Evolutionary conservation across 2,329 filamentous ascomycete genomes (phyloP), one percentile per base, ranked within the genome.

Genomic region (Thelonectria discophora): DNA sequence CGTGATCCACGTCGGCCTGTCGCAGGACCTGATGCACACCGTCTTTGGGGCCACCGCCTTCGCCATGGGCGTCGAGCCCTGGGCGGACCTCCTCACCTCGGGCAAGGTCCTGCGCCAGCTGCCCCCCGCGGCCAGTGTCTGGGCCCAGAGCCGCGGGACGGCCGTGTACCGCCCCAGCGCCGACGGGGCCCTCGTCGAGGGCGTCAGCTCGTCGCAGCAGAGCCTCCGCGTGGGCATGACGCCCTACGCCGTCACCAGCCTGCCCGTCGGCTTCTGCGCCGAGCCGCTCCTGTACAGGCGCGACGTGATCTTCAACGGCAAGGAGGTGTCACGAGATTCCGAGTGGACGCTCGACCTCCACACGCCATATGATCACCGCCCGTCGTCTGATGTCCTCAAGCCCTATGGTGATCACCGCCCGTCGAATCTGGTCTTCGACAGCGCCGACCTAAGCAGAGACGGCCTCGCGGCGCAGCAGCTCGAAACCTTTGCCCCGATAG

Each of bases 161-260:
- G 5, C 46, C 7, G 21, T 11, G 17, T 47, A 50, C 34, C 6
- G 30, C 20, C 54, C 49, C 9, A 56, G 32, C 21, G 21, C 43
- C 18, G 24, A 56, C 37, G 34, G 34, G n/a, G 40, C 34, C 7
- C 7, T n/a, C 10, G 42, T 43, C 37, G 20, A 43, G 37, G 45
- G 54, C 11, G 20, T 13, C 8, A 39, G 34, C 21, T 17, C 47
- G n/a, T 15, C 39, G 32, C n/a, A 18, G 21, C 17, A 32, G 45
- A 56, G 46, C 46, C 39, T 49, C 46, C 24, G 46, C 11, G 32
- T 56, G 17, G 54, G 45, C 46, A 24, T 32, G n/a, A 27, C 54
- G 12, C 13, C 46, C 2, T 13, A 34, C 17, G 12, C 32, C 24
- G n/a, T 56, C 24, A 34, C 42, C 34, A 15, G 3, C 24, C 20